These are phyloP conservation scores for Ceratocystis huliohia DNA, from an alignment of 2,329 filamentous ascomycete genomes.

Conservation along the genomic window DNA sequence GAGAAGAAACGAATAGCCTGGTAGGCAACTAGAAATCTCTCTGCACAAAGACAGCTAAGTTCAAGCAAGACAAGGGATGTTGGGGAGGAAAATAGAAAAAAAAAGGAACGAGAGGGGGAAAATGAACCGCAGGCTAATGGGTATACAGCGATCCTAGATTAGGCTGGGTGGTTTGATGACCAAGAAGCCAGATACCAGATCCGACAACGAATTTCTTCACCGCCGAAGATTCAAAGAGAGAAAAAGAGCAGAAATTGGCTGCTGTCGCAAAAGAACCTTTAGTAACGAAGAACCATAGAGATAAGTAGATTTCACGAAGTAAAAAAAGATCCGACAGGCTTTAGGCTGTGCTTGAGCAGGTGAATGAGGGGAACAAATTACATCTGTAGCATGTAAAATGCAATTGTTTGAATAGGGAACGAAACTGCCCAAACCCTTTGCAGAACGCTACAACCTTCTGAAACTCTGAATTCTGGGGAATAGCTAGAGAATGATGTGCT, in stretches of 20 bases:
- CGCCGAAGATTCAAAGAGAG: background rate
- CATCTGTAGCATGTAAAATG: background rate
- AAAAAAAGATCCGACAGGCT: background rate
- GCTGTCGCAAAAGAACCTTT: background rate
- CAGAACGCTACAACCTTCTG: conserved; percentile 9
- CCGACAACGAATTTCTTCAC: conserved; percentile 6
- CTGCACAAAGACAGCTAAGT: background rate
- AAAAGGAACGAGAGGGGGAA: background rate
- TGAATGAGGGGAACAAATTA: conserved; percentile 4
- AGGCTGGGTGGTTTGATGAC: background rate
- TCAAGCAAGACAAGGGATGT: conserved; percentile 10
- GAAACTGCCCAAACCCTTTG: background rate
- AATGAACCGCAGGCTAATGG: background rate
- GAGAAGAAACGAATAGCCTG: conserved; percentile 14
- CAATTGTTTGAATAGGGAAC: background rate
- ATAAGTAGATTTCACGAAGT: background rate
- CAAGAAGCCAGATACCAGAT: conserved; percentile 16
- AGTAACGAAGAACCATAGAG: background rate
- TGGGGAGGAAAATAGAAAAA: conserved; percentile 8
- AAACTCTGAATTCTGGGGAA: conserved; percentile 14
- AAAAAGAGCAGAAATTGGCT: conserved; percentile 1
- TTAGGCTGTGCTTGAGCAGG: background rate
- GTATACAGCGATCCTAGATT: background rate
- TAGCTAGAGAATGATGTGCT: background rate
- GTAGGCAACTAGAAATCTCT: background rate